Evolutionary conservation across 139 green algal species (phyloP).

Genomic region (Chlorella sp.): DNA sequence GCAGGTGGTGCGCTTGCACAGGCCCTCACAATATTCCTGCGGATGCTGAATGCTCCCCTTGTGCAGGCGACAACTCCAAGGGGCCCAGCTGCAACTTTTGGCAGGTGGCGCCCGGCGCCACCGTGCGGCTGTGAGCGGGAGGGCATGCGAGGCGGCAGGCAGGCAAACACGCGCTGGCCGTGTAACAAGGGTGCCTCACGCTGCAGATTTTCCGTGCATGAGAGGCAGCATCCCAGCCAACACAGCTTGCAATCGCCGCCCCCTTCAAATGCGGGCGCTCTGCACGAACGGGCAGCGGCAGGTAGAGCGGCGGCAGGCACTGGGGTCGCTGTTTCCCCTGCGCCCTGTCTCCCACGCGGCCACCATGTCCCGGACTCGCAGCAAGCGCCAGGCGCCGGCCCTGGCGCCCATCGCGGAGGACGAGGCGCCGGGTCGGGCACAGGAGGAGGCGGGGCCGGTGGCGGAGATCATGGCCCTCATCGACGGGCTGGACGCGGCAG

Average conservation of each 20-base stretch:
- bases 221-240: background rate
- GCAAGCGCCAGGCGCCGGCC: constrained; percentile 7
- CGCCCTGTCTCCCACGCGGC: background rate
- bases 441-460: background rate
- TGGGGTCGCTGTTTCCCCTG: background rate
- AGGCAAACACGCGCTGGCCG: background rate
- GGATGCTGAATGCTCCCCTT: too few relatives aligned
- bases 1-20: constrained; percentile 30
- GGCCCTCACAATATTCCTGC: too few relatives aligned
- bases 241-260: background rate
- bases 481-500: constrained; percentile 8
- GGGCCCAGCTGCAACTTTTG: constrained; percentile 34
- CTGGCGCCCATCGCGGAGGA: constrained; percentile 10
- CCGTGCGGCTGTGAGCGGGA: background rate
- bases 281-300: too few relatives aligned
- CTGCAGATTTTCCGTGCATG: background rate
- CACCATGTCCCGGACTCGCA: constrained; percentile 4
- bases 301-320: too few relatives aligned
- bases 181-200: too few relatives aligned
- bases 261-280: background rate
- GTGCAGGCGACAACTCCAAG: constrained; percentile 32
- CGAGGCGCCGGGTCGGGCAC: background rate
- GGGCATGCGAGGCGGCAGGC: background rate
- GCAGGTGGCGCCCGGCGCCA: background rate
- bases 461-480: constrained; percentile 28